phyloP scores from a whole-genome alignment of 2,329 filamentous ascomycete species.

The Penicillium fuscoglaucum region DNA sequence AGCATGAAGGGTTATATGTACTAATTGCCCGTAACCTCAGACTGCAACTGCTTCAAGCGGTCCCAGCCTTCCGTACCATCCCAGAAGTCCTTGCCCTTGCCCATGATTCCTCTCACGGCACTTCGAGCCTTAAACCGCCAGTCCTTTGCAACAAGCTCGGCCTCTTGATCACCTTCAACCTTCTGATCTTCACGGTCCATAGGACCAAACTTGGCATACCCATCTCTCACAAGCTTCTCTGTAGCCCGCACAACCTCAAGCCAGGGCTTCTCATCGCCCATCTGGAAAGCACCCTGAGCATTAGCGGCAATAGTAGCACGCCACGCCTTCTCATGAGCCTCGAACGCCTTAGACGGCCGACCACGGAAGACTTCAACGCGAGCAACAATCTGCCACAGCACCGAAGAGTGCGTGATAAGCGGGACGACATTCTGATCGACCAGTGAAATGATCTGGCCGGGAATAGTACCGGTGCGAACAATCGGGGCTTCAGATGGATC shows the following conservation, averaged over 20 bases:
- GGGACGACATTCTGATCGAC: constrained; percentile 75
- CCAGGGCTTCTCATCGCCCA: constrained; percentile 66
- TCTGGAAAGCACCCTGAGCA: constrained; percentile 47
- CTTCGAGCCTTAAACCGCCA: constrained; percentile 90
- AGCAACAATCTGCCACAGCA: constrained; percentile 74
- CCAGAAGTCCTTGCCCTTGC: constrained; percentile 78
- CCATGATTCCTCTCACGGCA: constrained; percentile 79
- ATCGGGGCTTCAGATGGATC: constrained; percentile 35
- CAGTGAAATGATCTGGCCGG: constrained; percentile 61
- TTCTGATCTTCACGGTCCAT: constrained; percentile 58
- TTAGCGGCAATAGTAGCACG: constrained; percentile 59
- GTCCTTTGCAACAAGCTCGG: constrained; percentile 67
- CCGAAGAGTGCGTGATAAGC: constrained; percentile 75
- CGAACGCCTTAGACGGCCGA: constrained; percentile 70
- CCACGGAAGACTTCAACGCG: constrained; percentile 71
- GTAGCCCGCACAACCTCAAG: constrained; percentile 73
- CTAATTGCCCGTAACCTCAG: constrained; percentile 37
- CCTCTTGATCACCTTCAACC: constrained; percentile 43
- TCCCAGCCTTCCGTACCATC: constrained; percentile 61
- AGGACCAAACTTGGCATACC: constrained; percentile 76
- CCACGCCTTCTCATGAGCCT: constrained; percentile 89
- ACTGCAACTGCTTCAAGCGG: constrained; percentile 40
- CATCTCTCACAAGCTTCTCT: constrained; percentile 70
- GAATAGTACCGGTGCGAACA: constrained; percentile 55
- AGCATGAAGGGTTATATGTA: constrained; percentile 13